Percentiles rank a stretch among this genome's conserved stretches.
Conservation (phyloP, 2,329 filamentous ascomycete genomes). For the Xylaria sp. region DNA sequence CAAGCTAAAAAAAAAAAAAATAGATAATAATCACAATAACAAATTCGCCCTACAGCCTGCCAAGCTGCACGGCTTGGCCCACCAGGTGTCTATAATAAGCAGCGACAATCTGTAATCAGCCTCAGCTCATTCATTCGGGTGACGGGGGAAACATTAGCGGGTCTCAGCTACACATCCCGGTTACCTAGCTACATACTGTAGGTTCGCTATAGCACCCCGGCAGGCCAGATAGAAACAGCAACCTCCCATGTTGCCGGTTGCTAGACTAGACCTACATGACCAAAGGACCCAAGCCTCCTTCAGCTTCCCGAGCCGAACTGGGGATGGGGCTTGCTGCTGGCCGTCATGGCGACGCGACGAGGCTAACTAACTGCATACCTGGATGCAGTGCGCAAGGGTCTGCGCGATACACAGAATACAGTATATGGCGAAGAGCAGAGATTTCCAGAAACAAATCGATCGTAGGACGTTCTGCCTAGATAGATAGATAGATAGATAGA, state of each 20-base stretch:
- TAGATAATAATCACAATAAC: too few species aligned
- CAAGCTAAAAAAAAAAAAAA: neutral
- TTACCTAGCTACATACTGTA: neutral
- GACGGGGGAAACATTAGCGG: constrained; percentile 21
- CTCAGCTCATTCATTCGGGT: constrained; percentile 28
- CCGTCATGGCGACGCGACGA: constrained; percentile 21
- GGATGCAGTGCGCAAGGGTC: constrained; percentile 1
- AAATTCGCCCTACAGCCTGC: constrained; percentile 18
- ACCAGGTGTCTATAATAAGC: constrained; percentile 30
- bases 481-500: neutral
- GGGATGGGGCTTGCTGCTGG: constrained; percentile 31
- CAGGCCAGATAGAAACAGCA: neutral
- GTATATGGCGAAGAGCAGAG: neutral
- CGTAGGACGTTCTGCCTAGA: neutral
- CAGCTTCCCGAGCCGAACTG: constrained; percentile 18
- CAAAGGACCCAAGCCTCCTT: constrained; percentile 14
- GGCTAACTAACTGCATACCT: constrained; percentile 9
- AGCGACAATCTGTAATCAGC: constrained; percentile 18
- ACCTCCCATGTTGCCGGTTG: neutral
- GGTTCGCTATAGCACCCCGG: constrained; percentile 6
- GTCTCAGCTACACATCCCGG: constrained; percentile 23
- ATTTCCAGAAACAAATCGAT: constrained; percentile 11
- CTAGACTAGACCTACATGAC: constrained; percentile 28
- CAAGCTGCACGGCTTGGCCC: constrained; percentile 10
- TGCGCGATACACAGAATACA: constrained; percentile 9